These are phyloP conservation scores for Cyberlindnera mrakii DNA, from an alignment of 805 yeast species.

Conservation along the genomic window DNA sequence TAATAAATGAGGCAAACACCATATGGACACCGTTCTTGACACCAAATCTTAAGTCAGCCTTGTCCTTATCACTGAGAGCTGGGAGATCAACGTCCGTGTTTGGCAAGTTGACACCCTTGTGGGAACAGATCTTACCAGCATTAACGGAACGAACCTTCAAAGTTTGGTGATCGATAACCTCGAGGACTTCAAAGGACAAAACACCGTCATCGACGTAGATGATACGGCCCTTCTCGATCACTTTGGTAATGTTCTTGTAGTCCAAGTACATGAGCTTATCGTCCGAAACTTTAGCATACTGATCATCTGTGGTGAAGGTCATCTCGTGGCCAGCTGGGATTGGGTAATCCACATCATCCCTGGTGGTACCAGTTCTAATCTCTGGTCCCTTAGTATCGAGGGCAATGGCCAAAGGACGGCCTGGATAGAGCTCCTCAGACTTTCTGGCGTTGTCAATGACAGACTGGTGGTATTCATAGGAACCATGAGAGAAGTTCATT, in stretches of 20 bases:
- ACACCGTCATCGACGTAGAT: slow-evolving; percentile 98
- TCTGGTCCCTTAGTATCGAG: slow-evolving; percentile 99
- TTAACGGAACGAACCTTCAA: slow-evolving; percentile 85
- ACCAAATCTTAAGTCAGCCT: slow-evolving; percentile 87
- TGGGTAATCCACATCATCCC: slow-evolving; percentile 73
- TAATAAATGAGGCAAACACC: slow-evolving; percentile 97
- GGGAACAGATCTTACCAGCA: slow-evolving; percentile 93
- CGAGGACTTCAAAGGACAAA: slow-evolving; percentile 85
- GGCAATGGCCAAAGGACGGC: slow-evolving; percentile 98
- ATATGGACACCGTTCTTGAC: slow-evolving; percentile 96
- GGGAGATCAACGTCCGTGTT: slow-evolving; percentile 98
- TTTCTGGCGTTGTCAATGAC: slow-evolving; percentile 95
- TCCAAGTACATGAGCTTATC: slow-evolving; percentile 84
- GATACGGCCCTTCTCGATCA: slow-evolving; percentile 78
- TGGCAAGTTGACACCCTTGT: slow-evolving; percentile 99
- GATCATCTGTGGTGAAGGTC: slow-evolving; percentile 88
- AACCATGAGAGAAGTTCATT: slow-evolving; percentile 99
- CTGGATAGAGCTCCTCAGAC: slow-evolving; percentile 83
- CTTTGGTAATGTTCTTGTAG: slow-evolving; percentile 95
- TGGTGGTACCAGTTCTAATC: slow-evolving; percentile 96
- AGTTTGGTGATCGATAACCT: slow-evolving; percentile 73
- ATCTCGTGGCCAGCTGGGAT: slow-evolving; percentile 82
- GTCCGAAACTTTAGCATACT: slow-evolving; percentile 64
- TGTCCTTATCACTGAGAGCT: slow-evolving; percentile 95
- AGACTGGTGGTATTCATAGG: slow-evolving; percentile 94